Conservation (phyloP, 2,329 filamentous ascomycete species). For the Calonectria pseudoturangicola region DNA sequence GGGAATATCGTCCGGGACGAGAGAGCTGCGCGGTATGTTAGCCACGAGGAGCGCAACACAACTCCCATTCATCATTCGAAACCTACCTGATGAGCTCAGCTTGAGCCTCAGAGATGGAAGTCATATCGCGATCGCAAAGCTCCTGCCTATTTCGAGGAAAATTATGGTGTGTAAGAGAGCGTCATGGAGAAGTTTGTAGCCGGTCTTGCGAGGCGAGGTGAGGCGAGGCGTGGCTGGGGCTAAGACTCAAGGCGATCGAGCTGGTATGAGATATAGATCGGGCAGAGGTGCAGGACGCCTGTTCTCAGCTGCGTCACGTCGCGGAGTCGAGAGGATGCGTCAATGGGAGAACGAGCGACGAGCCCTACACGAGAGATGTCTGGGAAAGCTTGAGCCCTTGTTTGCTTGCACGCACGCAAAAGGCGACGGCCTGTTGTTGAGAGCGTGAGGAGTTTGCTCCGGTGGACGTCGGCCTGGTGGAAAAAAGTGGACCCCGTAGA, state of each 20-base stretch:
- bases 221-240: conserved; percentile 33
- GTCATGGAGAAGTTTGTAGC: conserved; percentile 50
- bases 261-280: conserved; percentile 36
- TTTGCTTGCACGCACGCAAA: conserved; percentile 50
- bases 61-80: conserved; percentile 16
- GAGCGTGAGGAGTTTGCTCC: conserved; percentile 53
- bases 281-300: conserved; percentile 32
- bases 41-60: conserved; percentile 32
- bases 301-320: conserved; percentile 41
- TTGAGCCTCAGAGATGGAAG: conserved; percentile 69
- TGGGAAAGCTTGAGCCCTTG: conserved; percentile 40
- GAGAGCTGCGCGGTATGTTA: conserved; percentile 74
- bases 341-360: conserved; percentile 26
- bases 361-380: conserved; percentile 38
- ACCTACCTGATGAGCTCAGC: conserved; percentile 75
- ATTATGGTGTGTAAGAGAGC: conserved; percentile 48
- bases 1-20: conserved; percentile 90
- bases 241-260: conserved; percentile 23
- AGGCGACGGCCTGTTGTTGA: conserved; percentile 42
- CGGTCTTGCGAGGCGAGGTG: conserved; percentile 30
- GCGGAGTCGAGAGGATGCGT: conserved; percentile 27
- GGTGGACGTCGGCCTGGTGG: conserved; percentile 42
- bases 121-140: conserved; percentile 56
- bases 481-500: conserved; percentile 51
- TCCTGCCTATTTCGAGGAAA: conserved; percentile 45